A percentile compares a stretch with the other conserved stretches of the same genome.
These are phyloP conservation scores for Byssothecium circinans DNA, from an alignment of 2,329 filamentous ascomycete genomes.

Conservation along the genomic window DNA sequence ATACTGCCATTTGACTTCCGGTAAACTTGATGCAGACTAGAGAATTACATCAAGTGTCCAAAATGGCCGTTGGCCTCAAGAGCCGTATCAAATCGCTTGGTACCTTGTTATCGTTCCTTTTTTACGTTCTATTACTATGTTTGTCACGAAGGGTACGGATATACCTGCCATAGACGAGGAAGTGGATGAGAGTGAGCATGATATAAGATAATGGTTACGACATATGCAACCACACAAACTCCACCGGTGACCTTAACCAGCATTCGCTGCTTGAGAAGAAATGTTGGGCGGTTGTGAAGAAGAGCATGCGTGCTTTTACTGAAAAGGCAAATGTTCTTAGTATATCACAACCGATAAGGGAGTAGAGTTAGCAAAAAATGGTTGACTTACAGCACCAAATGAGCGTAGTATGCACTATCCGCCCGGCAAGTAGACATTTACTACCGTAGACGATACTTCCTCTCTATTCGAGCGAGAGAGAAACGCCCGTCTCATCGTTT, in stretches of 20 bases:
- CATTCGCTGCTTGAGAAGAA: constrained; percentile 8
- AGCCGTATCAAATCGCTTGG: too few relatives aligned
- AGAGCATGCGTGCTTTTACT: constrained; percentile 17
- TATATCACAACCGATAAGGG: not conserved
- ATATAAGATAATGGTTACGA: constrained; percentile 8
- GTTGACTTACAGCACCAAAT: constrained; percentile 14
- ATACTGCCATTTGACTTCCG: too few relatives aligned
- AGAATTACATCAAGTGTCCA: too few relatives aligned
- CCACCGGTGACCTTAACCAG: constrained; percentile 10
- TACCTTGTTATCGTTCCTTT: too few relatives aligned
- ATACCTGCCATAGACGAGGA: constrained; percentile 12
- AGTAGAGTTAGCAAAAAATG: not conserved
- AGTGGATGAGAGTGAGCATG: constrained; percentile 12
- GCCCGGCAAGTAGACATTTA: constrained; percentile 12
- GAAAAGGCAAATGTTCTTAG: not conserved
- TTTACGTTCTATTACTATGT: too few relatives aligned
- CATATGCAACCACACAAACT: constrained; percentile 6
- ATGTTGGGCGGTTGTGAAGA: constrained; percentile 14
- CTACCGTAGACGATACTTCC: constrained; percentile 9
- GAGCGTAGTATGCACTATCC: constrained; percentile 12
- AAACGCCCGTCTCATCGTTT: constrained; percentile 8
- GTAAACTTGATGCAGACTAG: too few relatives aligned
- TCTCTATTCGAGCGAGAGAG: constrained; percentile 8
- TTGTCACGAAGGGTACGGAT: constrained; percentile 14
- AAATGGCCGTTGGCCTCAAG: too few relatives aligned